phyloP scores from a whole-genome alignment of 2,329 filamentous ascomycete species.

The Chrysoporthe deuterocubensis region DNA sequence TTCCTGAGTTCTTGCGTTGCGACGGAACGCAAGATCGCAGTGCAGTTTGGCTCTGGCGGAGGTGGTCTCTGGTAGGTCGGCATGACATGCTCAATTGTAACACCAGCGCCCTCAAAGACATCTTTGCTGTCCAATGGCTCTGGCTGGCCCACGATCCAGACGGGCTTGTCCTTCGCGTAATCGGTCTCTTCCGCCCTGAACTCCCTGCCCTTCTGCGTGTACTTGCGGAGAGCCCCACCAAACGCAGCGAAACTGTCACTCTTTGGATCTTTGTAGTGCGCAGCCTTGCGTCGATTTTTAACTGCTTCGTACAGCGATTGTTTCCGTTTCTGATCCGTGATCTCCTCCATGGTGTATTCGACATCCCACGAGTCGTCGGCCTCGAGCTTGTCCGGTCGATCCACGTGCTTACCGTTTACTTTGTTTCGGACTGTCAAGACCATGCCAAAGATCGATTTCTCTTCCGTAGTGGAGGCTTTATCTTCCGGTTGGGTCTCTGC shows the following conservation, averaged over 20 bases:
- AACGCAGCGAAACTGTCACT: conserved; percentile 41
- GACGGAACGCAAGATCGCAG: not conserved
- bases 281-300: conserved; percentile 58
- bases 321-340: conserved; percentile 48
- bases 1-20: not conserved
- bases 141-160: conserved; percentile 53
- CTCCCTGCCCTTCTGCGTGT: conserved; percentile 57
- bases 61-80: not conserved
- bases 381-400: conserved; percentile 59
- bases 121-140: conserved; percentile 39
- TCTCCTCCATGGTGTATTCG: conserved; percentile 76
- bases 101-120: conserved; percentile 38
- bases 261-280: conserved; percentile 44
- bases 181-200: conserved; percentile 61
- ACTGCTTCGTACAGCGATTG: conserved; percentile 58
- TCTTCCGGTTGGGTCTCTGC: not conserved
- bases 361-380: conserved; percentile 64
- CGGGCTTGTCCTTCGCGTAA: conserved; percentile 50
- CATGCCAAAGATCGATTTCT: conserved; percentile 62
- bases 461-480: conserved; percentile 19
- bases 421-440: conserved; percentile 73
- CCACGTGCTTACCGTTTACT: conserved; percentile 67
- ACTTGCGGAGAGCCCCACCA: conserved; percentile 43
- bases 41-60: not conserved
- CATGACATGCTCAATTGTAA: not conserved